Evolutionary conservation across 192 early-diverging fungal genomes (phyloP), one percentile per base, ranked within the genome.

Genomic region (Gigaspora rosea): DNA sequence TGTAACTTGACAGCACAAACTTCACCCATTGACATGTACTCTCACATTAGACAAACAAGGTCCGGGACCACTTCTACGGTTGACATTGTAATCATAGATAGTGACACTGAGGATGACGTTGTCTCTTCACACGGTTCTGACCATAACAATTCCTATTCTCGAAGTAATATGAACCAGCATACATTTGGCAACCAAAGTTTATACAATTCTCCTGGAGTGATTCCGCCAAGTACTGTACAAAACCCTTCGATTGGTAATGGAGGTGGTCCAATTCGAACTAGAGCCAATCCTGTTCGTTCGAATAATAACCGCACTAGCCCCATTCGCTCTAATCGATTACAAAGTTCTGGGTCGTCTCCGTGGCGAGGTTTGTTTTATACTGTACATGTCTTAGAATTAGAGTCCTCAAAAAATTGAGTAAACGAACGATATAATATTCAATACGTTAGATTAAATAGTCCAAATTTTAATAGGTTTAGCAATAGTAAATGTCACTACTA

Each of bases 51-150:
- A 41, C 41, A 41, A 41, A 41, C 41, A 41, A 41, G 41, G 41
- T 41, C 41, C 1, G 41, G 41, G 27, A 63, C 61, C 12, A 35
- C 12, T 35, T 15, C 59, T 32, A 20, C 59, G 16, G 18, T 33
- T 0, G 61, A 63, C 16, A 33, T 33, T 13, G n/a, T 63, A 33
- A 33, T 35, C 15, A 63, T 63, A 63, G 33, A 11, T 32, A 62
- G 61, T 63, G 61, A 63, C 15, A n/a, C 22, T 62, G 61, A 62
- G 15, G 61, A 63, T 33, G 61, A 63, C 12, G 27, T 32, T 59
- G 58, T 11, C 22, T 10, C 61, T 12, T 63, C 61, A 5, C 27
- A 33, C 22, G 32, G 12, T 62, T n/a, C 27, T 62, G 33, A 62
- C 13, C 13, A 62, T 33, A 27, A 18, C 32, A 32, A 62, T 62